phyloP scores from a whole-genome alignment of 73 alveolate species.

The Symbiodinium pilosum region DNA sequence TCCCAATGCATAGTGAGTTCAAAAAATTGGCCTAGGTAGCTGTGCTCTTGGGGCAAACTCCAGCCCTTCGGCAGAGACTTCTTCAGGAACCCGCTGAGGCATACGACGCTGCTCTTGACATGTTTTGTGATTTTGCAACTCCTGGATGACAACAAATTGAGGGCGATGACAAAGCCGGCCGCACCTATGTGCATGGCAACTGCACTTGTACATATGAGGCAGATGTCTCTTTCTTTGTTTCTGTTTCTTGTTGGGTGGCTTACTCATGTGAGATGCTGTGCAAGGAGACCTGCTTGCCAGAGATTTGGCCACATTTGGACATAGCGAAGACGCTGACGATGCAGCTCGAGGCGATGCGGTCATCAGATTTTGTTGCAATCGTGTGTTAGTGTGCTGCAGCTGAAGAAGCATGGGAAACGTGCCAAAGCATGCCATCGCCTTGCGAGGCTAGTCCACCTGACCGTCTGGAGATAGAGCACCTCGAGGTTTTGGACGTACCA shows the following conservation, averaged over 20 bases:
- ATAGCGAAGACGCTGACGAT: slow-evolving; percentile 64
- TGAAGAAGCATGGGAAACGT: too few relatives aligned
- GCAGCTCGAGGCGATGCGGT: slow-evolving; percentile 83
- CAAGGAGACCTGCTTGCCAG: slow-evolving; percentile 85
- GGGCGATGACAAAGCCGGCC: slow-evolving; percentile 37
- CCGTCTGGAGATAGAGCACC: slow-evolving; percentile 36
- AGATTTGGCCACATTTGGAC: slow-evolving; percentile 79
- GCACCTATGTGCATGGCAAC: slow-evolving; percentile 69
- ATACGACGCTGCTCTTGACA: not conserved
- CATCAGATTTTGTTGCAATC: too few relatives aligned
- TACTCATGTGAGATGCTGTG: not conserved
- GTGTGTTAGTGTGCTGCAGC: not conserved
- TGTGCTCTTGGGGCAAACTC: slow-evolving; percentile 37
- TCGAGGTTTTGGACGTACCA: slow-evolving; percentile 55
- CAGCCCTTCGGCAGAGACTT: slow-evolving; percentile 34
- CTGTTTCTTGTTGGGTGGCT: not conserved
- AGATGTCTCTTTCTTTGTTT: not conserved
- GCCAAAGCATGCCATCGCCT: too few relatives aligned
- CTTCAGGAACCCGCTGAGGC: slow-evolving; percentile 30
- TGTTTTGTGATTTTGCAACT: not conserved
- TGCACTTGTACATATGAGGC: slow-evolving; percentile 67
- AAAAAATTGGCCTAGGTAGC: slow-evolving; percentile 61
- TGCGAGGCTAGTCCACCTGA: slow-evolving; percentile 29
- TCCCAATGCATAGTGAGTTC: too few relatives aligned
- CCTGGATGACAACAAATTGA: not conserved